Evolutionary conservation across 805 yeast species (phyloP), one percentile per base, ranked within the genome.

Genomic region (Ogataea methanolica): DNA sequence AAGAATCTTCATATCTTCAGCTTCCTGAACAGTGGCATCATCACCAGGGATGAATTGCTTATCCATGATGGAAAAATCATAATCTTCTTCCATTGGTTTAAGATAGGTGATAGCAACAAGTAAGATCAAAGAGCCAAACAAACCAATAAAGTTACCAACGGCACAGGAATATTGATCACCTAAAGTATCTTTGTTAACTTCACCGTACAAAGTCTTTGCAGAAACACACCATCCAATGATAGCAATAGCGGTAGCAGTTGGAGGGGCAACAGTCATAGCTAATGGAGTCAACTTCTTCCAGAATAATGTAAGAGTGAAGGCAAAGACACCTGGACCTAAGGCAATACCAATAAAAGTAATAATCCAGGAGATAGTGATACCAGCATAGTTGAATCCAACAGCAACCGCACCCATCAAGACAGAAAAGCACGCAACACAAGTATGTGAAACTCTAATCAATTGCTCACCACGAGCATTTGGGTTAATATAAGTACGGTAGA

Each of bases 201-300:
- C 76, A 35, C 76, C 68, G 31, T 70, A 60, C 12, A 76, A 59
- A 33, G 70, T 59, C 17, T 80, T 77, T 14, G 78, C 63, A 37
- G 73, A 71, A 44, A 59, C 69, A 46, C 64, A 48, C 72, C 72
- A 69, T 22, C 76, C 71, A 5, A 77, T 78, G 46, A 78, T 75
- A 22, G 77, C 77, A 54, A 77, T 73, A 29, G 77, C 76, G 1
- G 79, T 73, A 46, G 77, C 75, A 70, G 76, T 67, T 14, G 80
- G 66, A 50, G 76, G 73, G 49, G 74, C 79, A 54, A 65, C 66
- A 46, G 73, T 44, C 42, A 63, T 47, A 38, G 58, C 52, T 67
- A 42, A 74, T 66, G 56, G 69, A 65, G 49, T 57, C 64, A 41
- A 70, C 66, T 61, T 67, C 41, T 55, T 63, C 41, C 75, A 73